Conservation (phyloP, 177 flowering plant species). For the Vitis hybrid region DNA sequence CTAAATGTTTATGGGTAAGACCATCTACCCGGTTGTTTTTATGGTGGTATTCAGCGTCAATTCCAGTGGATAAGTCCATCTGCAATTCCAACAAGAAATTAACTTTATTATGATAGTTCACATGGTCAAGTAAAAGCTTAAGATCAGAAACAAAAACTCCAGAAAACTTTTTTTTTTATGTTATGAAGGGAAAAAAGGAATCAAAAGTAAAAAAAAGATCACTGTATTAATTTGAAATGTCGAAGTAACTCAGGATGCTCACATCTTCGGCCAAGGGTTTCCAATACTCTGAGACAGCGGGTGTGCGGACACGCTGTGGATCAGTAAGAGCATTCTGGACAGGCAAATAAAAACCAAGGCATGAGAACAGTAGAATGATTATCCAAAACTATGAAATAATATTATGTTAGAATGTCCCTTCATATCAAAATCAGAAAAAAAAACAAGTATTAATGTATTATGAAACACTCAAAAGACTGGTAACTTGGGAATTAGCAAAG, state of each 20-base stretch:
- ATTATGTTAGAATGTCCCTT: no score
- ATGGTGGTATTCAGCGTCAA: slow-evolving; percentile 97
- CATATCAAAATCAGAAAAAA: no score
- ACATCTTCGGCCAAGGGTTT: slow-evolving; percentile 98
- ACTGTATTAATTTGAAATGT: no score
- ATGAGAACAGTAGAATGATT: not conserved
- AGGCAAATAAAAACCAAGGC: slow-evolving; percentile 8
- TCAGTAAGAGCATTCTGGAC: slow-evolving; percentile 93
- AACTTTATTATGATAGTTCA: not conserved
- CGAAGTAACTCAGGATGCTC: slow-evolving; percentile 21
- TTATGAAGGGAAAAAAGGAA: not conserved
- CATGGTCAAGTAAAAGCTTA: not conserved
- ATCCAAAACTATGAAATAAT: no score
- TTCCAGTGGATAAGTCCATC: slow-evolving; percentile 93
- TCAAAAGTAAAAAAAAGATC: not conserved
- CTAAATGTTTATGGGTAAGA: not conserved
- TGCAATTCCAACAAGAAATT: slow-evolving; percentile 29
- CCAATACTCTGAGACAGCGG: slow-evolving; percentile 85
- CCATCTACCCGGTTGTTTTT: slow-evolving; percentile 73
- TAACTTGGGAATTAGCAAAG: not conserved
- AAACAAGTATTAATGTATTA: not conserved
- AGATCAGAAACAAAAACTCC: not conserved
- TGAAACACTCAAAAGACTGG: not conserved
- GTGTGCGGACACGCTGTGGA: slow-evolving; percentile 84
- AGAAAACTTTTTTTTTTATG: not conserved